phyloP scores from a whole-genome alignment of 2,329 filamentous ascomycete genomes.

The Teratosphaeria pseudoeucalypti region DNA sequence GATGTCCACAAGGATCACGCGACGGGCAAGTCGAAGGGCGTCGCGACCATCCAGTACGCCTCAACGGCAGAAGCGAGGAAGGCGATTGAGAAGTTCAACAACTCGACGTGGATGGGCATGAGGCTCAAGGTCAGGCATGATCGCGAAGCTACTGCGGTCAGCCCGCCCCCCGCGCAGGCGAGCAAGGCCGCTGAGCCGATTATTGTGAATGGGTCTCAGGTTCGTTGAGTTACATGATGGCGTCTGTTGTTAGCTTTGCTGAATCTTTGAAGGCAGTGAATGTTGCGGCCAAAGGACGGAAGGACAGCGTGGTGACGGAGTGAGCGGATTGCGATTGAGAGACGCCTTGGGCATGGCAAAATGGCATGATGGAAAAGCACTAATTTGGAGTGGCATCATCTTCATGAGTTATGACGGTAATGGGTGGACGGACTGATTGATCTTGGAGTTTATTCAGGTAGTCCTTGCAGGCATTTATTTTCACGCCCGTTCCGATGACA shows the following conservation, averaged over 20 bases:
- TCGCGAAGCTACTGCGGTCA: constrained; percentile 15
- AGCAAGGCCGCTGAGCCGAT: constrained; percentile 6
- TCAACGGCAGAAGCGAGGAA: constrained; percentile 14
- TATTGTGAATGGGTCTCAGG: constrained; percentile 12
- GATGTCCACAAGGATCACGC: constrained; percentile 15
- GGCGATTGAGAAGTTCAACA: constrained; percentile 18
- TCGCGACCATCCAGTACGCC: constrained; percentile 18
- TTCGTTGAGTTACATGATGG: not conserved
- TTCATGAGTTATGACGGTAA: not conserved
- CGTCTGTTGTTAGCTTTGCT: not conserved
- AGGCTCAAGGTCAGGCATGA: constrained; percentile 17
- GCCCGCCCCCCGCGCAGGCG: constrained; percentile 8
- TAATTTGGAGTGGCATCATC: not conserved
- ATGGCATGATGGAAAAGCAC: not conserved
- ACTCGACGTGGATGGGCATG: constrained; percentile 14
- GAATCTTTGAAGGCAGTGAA: not conserved
- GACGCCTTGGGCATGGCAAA: not conserved
- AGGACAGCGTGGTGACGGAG: not conserved
- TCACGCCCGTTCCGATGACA: not conserved
- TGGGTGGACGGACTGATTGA: not conserved
- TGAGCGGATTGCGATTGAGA: not conserved
- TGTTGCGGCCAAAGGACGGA: not conserved
- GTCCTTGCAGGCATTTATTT: not conserved
- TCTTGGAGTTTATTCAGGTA: not conserved
- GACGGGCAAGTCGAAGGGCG: constrained; percentile 20